A percentile compares a stretch with the other conserved stretches of the same genome.
Evolutionary conservation across 441 rosid genomes (phyloP).

Genomic region (Hura crepitans): DNA sequence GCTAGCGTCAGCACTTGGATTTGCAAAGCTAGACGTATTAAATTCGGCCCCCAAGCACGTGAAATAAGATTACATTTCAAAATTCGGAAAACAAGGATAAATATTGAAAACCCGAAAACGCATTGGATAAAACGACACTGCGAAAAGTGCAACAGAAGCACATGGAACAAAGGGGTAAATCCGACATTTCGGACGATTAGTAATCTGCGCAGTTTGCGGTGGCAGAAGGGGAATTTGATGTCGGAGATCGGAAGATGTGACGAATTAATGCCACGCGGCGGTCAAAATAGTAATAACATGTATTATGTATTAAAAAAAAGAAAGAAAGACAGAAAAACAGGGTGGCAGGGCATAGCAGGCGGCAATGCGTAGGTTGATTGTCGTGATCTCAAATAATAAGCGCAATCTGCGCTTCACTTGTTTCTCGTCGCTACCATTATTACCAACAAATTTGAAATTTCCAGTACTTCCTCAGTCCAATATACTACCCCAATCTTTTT

Average conservation of each 20-base stretch:
- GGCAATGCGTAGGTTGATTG: background rate
- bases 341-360: background rate
- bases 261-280: no score
- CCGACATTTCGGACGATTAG: background rate
- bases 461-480: no score
- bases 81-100: background rate
- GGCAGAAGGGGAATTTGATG: no score
- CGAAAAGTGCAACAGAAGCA: background rate
- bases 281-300: no score
- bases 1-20: background rate
- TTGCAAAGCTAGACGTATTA: background rate
- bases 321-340: no score
- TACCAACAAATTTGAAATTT: no score
- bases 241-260: no score
- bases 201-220: background rate
- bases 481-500: no score
- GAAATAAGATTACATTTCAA: background rate
- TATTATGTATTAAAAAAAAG: no score
- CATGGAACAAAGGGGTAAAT: background rate
- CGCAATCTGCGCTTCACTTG: background rate
- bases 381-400: background rate
- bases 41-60: background rate
- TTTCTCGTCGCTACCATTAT: no score
- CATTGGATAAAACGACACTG: background rate
- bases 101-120: background rate